These are phyloP conservation scores for Hansenula sp. DNA, from an alignment of 1,139 yeast species.

Conservation along the genomic window DNA sequence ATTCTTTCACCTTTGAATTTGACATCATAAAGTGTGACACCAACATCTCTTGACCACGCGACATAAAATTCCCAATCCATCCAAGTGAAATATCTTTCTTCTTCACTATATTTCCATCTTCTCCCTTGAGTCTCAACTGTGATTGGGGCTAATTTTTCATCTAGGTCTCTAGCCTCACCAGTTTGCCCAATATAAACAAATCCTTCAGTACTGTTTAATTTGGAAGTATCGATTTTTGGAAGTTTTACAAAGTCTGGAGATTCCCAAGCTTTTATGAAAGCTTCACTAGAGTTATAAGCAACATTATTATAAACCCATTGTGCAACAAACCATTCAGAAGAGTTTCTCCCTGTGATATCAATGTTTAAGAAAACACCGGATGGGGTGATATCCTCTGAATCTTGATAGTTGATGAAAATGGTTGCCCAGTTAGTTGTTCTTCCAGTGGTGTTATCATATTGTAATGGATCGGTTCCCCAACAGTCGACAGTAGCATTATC, in stretches of 20 bases:
- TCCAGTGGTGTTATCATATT: conserved; percentile 14
- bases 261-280: conserved; percentile 19
- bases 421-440: conserved; percentile 15
- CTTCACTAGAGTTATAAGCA: conserved; percentile 19
- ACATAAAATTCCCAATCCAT: conserved; percentile 25
- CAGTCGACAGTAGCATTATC: conserved; percentile 16
- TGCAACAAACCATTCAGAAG: conserved; percentile 7
- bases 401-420: conserved; percentile 15
- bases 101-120: conserved; percentile 21
- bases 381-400: conserved; percentile 19
- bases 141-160: conserved; percentile 20
- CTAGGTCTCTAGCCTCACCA: conserved; percentile 16
- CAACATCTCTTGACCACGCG: conserved; percentile 22
- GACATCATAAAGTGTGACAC: conserved; percentile 20
- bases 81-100: conserved; percentile 24
- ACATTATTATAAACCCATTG: conserved; percentile 19
- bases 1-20: conserved; percentile 26
- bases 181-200: conserved; percentile 1
- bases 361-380: conserved; percentile 19
- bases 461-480: conserved; percentile 24
- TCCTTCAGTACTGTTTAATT: neutral
- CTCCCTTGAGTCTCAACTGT: conserved; percentile 22
- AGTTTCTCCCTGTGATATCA: conserved; percentile 21
- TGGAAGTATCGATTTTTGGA: conserved; percentile 8
- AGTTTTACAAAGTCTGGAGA: conserved; percentile 12